Conservation (phyloP, 768 basidiomycete species). For the Boletus coccyginus region DNA sequence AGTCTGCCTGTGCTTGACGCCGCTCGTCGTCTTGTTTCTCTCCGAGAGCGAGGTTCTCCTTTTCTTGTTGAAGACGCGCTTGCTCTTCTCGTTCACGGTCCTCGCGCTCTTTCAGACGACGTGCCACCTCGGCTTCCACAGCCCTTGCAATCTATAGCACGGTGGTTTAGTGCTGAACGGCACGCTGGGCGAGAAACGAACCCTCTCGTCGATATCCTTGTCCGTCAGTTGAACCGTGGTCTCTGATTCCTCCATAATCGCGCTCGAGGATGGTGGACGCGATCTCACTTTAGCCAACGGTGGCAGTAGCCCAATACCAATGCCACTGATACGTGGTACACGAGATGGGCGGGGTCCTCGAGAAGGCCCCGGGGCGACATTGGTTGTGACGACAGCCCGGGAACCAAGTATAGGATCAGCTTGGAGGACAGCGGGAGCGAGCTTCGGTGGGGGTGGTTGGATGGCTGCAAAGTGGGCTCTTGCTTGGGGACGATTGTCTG, state of each 20-base stretch:
- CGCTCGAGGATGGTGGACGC: conserved; percentile 16
- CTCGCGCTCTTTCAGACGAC: conserved; percentile 52
- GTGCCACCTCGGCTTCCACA: conserved; percentile 71
- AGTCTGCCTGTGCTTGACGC: conserved; percentile 4
- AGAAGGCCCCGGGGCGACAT: conserved; percentile 10
- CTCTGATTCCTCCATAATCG: conserved; percentile 18
- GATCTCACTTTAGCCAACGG: conserved; percentile 18
- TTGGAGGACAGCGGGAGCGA: conserved; percentile 47
- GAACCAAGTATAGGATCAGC: conserved; percentile 33
- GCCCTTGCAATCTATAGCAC: conserved; percentile 59
- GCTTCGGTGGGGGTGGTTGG: conserved; percentile 43
- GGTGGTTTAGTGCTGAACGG: not conserved
- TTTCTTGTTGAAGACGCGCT: conserved; percentile 21
- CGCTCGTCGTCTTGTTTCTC: conserved; percentile 15
- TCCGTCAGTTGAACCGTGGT: conserved; percentile 43
- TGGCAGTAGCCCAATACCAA: conserved; percentile 27
- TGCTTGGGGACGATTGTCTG: conserved; percentile 57
- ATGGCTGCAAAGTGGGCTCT: conserved; percentile 68
- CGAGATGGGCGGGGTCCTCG: conserved; percentile 32
- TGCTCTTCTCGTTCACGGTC: conserved; percentile 34
- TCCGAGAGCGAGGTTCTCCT: conserved; percentile 21
- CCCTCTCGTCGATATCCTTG: conserved; percentile 74
- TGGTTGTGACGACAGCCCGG: conserved; percentile 5
- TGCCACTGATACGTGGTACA: conserved; percentile 30
- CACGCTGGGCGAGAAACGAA: conserved; percentile 23